Evolutionary conservation across 1,284 basidiomycete species (phyloP), one percentile per base, ranked within the genome.

Genomic region (Pascua sp.): DNA sequence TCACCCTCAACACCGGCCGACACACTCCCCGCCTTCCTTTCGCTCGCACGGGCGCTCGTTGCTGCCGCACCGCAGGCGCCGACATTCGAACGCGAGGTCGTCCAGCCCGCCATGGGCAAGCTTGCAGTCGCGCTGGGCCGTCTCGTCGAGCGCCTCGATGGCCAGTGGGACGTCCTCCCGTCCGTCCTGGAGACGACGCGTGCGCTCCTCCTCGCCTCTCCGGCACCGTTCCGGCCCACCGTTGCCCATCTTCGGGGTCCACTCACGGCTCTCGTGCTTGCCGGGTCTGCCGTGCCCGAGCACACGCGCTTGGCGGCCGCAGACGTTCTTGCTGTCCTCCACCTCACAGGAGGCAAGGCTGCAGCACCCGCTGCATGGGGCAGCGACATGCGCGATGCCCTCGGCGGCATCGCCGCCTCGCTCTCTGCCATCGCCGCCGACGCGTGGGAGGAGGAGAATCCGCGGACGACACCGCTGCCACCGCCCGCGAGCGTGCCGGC

Each of bases 51-150:
- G 4, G 63, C 64, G 0, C 56, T 76, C 8, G 59, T 77, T 9
- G 17, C 61, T 2, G 53, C 61, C 15, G 57, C 68, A 0, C 59
- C 68, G 0, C 56, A 64, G 24, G 73, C 69, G 36, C 75, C 75
- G 0, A 63, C 69, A 4, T 76, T 76, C 54, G 71, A 74, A 59
- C 59, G 75, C 32, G 73, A 76, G 51, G 64, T 66, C 1, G 61
- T 73, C 32, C 68, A 71, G 40, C 75, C 75, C 10, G 62, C 72
- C 16, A 71, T 75, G 63, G 72, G 71, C 48, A 77, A 75, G 61
- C 57, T 73, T 13, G 64, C 71, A 10, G 66, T 71, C 2, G 66
- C 67, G 2, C 46, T 73, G 12, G 58, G 62, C 24, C 68, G 63
- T 37, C 59, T 72, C 2, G 50, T 73, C 45, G 67, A 73, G 51